These are phyloP conservation scores for Tylopilus subfusipes DNA, from an alignment of 768 basidiomycete genomes.

Conservation along the genomic window DNA sequence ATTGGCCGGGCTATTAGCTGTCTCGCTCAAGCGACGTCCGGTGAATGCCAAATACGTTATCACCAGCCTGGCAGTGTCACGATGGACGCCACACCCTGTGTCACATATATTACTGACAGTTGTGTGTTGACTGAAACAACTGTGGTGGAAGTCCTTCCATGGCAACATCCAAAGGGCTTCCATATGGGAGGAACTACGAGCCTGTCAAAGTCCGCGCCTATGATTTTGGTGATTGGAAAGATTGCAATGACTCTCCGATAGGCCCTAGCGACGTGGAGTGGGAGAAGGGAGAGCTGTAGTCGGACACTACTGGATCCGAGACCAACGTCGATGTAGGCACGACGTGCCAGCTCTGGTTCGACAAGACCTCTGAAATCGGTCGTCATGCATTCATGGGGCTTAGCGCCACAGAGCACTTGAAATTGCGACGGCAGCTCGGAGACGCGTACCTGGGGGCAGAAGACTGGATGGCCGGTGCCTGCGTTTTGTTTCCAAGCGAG, in stretches of 20 bases:
- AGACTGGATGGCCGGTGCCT: too few species aligned
- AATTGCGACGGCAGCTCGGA: too few species aligned
- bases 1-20: too few species aligned
- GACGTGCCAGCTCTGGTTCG: neutral
- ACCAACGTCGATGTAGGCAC: neutral
- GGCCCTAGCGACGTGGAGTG: neutral
- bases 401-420: neutral
- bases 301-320: neutral
- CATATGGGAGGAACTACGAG: neutral
- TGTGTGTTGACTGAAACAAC: neutral
- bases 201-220: neutral
- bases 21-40: too few species aligned
- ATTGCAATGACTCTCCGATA: neutral
- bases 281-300: neutral
- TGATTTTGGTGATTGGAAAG: neutral
- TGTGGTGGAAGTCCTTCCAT: neutral
- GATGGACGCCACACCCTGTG: too few species aligned
- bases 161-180: neutral
- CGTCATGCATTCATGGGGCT: neutral
- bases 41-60: too few species aligned
- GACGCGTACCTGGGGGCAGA: neutral
- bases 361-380: too few species aligned
- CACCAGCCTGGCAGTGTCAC: too few species aligned
- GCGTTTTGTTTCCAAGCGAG: too few species aligned
- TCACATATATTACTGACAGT: too few species aligned